A percentile compares a stretch with the other conserved stretches of the same genome.
Evolutionary conservation across 116 monocot species (phyloP).

Genomic region (Zostera marina): DNA sequence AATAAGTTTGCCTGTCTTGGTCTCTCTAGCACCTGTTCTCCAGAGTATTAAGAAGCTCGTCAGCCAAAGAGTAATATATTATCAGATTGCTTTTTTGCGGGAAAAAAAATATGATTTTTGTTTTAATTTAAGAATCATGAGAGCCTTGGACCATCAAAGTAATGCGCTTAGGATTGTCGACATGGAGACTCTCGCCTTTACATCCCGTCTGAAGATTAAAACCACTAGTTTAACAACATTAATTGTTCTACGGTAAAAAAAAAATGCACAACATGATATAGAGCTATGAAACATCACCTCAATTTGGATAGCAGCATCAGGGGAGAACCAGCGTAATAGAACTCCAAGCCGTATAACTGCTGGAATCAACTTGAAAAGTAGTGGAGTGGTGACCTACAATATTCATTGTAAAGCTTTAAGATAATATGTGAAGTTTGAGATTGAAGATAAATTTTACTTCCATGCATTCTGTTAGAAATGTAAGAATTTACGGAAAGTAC

Average conservation of each 20-base stretch:
- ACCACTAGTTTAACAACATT: constrained; percentile 8
- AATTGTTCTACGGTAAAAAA: background rate
- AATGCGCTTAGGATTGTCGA: constrained; percentile 42
- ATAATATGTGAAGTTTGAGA: background rate
- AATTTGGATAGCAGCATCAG: constrained; percentile 31
- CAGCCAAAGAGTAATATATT: constrained; percentile 13
- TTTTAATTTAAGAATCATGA: constrained; percentile 44
- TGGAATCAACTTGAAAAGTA: constrained; percentile 87
- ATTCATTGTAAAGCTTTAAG: background rate
- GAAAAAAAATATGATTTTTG: background rate
- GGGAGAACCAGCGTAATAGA: constrained; percentile 62
- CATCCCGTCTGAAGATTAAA: constrained; percentile 33
- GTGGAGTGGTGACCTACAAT: constrained; percentile 80
- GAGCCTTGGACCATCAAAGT: constrained; percentile 49
- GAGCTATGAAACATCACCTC: constrained; percentile 31
- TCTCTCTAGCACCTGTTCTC: constrained; percentile 22
- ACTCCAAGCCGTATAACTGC: constrained; percentile 82
- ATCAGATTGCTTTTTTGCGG: constrained; percentile 20
- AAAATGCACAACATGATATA: background rate
- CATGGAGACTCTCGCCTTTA: constrained; percentile 34
- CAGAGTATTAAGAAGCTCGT: constrained; percentile 28
- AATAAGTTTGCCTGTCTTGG: constrained; percentile 14
- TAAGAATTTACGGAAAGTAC: constrained; percentile 13
- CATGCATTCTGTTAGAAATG: background rate
- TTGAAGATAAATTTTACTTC: background rate